phyloP scores from a whole-genome alignment of 176 grass and related monocot species.

The Bolboschoenus planiculmis region DNA sequence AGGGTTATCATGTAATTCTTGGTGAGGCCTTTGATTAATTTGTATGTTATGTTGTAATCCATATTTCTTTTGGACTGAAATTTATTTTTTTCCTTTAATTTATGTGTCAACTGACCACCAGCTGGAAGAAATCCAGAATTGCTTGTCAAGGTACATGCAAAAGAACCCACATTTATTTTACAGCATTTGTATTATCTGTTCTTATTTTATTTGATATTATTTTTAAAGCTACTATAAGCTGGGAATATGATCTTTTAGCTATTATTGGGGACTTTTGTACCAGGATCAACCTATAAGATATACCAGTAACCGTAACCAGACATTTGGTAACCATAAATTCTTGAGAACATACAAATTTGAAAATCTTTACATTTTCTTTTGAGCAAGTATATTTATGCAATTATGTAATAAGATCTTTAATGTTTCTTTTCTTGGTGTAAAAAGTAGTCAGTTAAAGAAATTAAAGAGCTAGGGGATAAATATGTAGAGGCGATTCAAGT shows the following conservation, averaged over 20 bases:
- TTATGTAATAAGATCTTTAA: background rate
- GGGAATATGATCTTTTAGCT: background rate
- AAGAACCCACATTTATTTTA: background rate
- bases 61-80: background rate
- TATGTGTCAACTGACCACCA: constrained; percentile 17
- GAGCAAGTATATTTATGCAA: background rate
- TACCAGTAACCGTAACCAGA: background rate
- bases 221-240: background rate
- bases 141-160: constrained; percentile 47
- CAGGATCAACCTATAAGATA: background rate
- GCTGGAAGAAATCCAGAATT: constrained; percentile 43
- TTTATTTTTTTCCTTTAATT: background rate
- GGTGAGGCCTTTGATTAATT: constrained; percentile 40
- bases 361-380: background rate
- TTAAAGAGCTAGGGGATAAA: constrained; percentile 40
- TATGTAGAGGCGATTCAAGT: constrained; percentile 51
- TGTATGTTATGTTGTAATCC: background rate
- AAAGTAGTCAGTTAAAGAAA: constrained; percentile 50
- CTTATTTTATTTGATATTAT: background rate
- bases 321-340: background rate
- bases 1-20: constrained; percentile 70
- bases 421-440: constrained; percentile 11
- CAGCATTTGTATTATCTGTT: constrained; percentile 9
- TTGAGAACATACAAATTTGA: background rate
- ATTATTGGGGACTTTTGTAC: background rate